Evolutionary conservation across 148 eudicot species (phyloP).

Genomic region (Fagopyrum esculentum): DNA sequence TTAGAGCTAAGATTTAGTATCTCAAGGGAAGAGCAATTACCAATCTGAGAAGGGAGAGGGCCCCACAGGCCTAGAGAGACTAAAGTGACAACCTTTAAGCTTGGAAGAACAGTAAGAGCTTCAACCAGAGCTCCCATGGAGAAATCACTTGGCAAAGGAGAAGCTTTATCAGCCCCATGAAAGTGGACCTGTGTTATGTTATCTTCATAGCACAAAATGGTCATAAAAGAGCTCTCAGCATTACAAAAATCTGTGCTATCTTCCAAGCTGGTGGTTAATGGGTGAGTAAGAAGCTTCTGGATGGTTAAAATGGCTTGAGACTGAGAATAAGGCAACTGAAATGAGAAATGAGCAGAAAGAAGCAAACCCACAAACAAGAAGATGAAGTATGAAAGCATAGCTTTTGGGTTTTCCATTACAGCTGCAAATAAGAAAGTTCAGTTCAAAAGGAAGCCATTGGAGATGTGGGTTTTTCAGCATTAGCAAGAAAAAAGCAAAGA

Average conservation of each 20-base stretch:
- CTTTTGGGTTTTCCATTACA: not conserved
- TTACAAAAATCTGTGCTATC: slow-evolving; percentile 44
- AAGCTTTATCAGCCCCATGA: slow-evolving; percentile 25
- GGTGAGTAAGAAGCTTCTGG: slow-evolving; percentile 45
- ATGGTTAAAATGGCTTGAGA: slow-evolving; percentile 36
- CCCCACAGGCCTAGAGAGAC: slow-evolving; percentile 65
- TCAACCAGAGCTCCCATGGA: slow-evolving; percentile 42
- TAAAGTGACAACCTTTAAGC: slow-evolving; percentile 58
- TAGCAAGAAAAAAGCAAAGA: not conserved
- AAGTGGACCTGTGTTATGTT: slow-evolving; percentile 66
- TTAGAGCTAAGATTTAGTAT: slow-evolving; percentile 72
- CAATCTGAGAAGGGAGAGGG: slow-evolving; percentile 45
- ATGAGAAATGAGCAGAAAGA: slow-evolving; percentile 24
- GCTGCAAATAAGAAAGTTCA: not conserved
- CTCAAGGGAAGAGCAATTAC: slow-evolving; percentile 47
- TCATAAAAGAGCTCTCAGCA: slow-evolving; percentile 38
- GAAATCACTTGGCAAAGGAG: slow-evolving; percentile 33
- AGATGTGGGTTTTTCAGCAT: slow-evolving; percentile 5
- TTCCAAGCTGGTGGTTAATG: slow-evolving; percentile 32
- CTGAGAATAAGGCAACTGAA: slow-evolving; percentile 42
- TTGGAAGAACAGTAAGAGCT: slow-evolving; percentile 41
- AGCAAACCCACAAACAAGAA: slow-evolving; percentile 17
- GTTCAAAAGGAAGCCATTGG: not conserved
- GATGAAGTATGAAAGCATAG: slow-evolving; percentile 4
- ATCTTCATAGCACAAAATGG: slow-evolving; percentile 53